phyloP scores from a whole-genome alignment of 257 asterid genomes.

The Solanum sejunctum region DNA sequence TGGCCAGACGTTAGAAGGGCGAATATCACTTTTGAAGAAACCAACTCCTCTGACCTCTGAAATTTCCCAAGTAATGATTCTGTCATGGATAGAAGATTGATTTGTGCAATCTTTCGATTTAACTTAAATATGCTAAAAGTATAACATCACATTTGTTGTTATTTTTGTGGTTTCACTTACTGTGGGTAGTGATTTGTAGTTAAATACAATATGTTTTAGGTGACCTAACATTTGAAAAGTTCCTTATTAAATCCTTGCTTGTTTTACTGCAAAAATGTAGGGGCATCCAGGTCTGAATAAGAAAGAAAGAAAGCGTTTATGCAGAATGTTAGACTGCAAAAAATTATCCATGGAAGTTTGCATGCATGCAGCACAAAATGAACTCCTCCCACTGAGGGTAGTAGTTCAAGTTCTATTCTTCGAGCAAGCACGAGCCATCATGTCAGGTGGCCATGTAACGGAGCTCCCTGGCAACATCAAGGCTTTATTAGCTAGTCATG shows the following conservation, averaged over 20 bases:
- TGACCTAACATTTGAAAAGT: background rate
- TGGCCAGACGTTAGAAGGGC: too few relatives aligned
- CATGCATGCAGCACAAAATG: conserved; percentile 89
- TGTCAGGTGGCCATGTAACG: conserved; percentile 41
- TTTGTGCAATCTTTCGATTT: background rate
- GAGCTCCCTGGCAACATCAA: conserved; percentile 62
- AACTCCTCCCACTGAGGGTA: conserved; percentile 68
- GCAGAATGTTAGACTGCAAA: conserved; percentile 58
- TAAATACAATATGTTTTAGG: background rate
- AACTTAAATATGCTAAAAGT: background rate
- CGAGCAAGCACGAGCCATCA: conserved; percentile 80
- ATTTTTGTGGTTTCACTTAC: background rate
- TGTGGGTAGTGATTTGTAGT: background rate
- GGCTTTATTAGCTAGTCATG: conserved; percentile 43
- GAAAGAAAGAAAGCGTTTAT: conserved; percentile 62
- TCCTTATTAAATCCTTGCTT: background rate
- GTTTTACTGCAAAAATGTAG: conserved; percentile 17
- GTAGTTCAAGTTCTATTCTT: conserved; percentile 84
- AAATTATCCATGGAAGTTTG: conserved; percentile 65
- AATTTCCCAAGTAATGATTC: too few relatives aligned
- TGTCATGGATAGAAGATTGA: too few relatives aligned
- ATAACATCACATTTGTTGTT: background rate
- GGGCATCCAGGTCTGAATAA: conserved; percentile 62
- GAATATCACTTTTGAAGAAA: too few relatives aligned
- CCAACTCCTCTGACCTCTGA: too few relatives aligned